Evolutionary conservation across 495 filamentous ascomycete genomes (phyloP).

Genomic region (Cercophora samala): DNA sequence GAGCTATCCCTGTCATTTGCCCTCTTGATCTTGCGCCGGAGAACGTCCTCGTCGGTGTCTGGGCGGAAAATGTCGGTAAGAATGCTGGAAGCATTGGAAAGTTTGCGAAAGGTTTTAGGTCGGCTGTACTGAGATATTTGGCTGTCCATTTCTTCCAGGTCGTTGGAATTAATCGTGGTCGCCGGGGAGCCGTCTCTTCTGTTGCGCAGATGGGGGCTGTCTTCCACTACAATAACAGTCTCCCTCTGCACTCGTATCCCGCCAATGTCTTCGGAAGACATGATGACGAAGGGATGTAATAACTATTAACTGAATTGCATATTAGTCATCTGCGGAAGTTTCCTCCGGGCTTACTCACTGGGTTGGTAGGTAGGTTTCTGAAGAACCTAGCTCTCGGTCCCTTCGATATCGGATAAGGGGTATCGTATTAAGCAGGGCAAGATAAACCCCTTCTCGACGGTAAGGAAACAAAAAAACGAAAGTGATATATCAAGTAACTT

Average conservation of each 20-base stretch:
- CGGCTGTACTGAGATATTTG: constrained; percentile 16
- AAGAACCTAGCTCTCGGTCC: too few species aligned
- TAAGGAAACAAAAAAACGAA: neutral
- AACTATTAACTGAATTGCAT: neutral
- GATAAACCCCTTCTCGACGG: neutral
- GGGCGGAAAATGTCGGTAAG: constrained; percentile 29
- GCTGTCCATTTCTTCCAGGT: constrained; percentile 11
- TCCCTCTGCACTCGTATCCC: neutral
- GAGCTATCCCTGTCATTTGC: constrained; percentile 22
- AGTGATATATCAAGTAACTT: neutral
- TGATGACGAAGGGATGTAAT: neutral
- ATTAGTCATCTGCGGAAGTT: neutral
- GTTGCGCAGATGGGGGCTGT: neutral
- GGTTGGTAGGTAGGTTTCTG: too few species aligned
- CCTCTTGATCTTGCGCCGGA: constrained; percentile 23
- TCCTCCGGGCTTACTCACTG: neutral
- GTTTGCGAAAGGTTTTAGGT: constrained; percentile 23
- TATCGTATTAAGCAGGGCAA: neutral
- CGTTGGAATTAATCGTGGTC: constrained; percentile 2
- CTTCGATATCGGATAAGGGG: neutral
- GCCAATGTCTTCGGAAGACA: neutral
- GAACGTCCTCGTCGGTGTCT: constrained; percentile 20
- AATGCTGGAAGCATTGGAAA: constrained; percentile 24
- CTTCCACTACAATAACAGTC: constrained; percentile 6
- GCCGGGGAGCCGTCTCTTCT: neutral